Evolutionary conservation across 2,329 filamentous ascomycete species (phyloP).

Genomic region (Peltaster fructicola): DNA sequence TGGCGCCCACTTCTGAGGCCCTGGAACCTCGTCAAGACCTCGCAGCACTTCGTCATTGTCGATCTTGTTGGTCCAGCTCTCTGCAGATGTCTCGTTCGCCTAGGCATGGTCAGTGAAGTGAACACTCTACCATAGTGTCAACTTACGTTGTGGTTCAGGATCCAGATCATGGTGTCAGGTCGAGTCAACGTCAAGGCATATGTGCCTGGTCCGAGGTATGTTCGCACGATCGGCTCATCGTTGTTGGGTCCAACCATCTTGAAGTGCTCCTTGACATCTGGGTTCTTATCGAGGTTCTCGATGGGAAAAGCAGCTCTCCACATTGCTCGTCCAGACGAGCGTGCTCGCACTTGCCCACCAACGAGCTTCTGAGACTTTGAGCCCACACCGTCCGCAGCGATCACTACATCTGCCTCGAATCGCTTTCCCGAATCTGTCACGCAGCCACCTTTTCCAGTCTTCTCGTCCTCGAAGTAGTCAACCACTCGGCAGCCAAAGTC

Average conservation of each 20-base stretch:
- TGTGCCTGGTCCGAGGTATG: conserved; percentile 25
- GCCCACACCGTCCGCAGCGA: conserved; percentile 22
- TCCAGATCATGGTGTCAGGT: conserved; percentile 32
- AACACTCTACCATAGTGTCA: background rate
- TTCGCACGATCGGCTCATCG: conserved; percentile 28
- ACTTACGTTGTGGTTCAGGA: conserved; percentile 29
- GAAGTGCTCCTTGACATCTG: conserved; percentile 30
- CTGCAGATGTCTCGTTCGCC: conserved; percentile 27
- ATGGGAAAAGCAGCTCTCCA: conserved; percentile 20
- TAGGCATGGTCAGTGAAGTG: conserved; percentile 9
- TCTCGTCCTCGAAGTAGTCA: conserved; percentile 27
- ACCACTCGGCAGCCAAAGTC: conserved; percentile 25
- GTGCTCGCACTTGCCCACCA: conserved; percentile 25
- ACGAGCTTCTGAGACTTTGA: conserved; percentile 29
- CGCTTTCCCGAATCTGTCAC: conserved; percentile 22
- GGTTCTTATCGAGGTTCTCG: conserved; percentile 27
- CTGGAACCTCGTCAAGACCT: conserved; percentile 27
- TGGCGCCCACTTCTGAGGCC: conserved; percentile 26
- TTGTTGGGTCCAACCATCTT: conserved; percentile 21
- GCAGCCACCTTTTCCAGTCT: conserved; percentile 11
- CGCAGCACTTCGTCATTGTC: conserved; percentile 27
- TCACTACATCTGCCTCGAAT: conserved; percentile 25
- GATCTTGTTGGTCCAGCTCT: conserved; percentile 31
- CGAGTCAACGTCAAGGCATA: conserved; percentile 29
- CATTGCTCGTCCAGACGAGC: conserved; percentile 14